Base-by-base conservation (phyloP, 306 rosid species). In the Trifolium pratense region DNA sequence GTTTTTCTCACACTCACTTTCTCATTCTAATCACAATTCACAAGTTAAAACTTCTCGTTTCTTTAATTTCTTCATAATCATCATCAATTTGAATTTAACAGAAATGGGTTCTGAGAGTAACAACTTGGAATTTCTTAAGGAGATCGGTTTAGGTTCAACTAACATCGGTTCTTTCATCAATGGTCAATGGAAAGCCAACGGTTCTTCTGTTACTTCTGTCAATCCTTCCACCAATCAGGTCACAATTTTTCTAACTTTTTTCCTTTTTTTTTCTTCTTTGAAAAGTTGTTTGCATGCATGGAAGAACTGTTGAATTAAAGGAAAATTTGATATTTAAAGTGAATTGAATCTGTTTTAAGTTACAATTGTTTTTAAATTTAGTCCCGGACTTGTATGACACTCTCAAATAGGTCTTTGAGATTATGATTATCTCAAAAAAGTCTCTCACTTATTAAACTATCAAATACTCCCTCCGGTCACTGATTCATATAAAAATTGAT, bases 151-250 rank as follows among this genome's bases (percentile, higher is more conserved):
- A 78, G 84, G 84, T 64, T 56, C 91, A 17, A 77, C 53, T 5
- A 92, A 92, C 71, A 73, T 80, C 25, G 97, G 97, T 18, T 80
- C 78, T 68, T 90, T 74, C 78, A 76, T 92, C 25, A 85, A 87
- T 87, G 97, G 97, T 16, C 73, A 80, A 4, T 80, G 84, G 84
- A 75, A 80, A 40, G 84, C 84, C 65, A 21, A 34, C 1, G 84
- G 84, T 75, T 85, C 94, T 3, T 81, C 86, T 5, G 63, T 84
- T 68, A 73, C 94, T 9, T 85, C 94, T 49, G 60, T 81, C 32
- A 88, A 79, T 55, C 97, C 94, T 74, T 85, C 91, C 1, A 84
- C 80, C 81, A 87, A 90, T 81, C 94, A 92, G 94, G 97, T 92
- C 25, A 25, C 14, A 53, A n/a, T n/a, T n/a, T n/a, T n/a, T n/a